Evolutionary conservation across 345 rosid species (phyloP).

Genomic region (Citrus trifoliata): DNA sequence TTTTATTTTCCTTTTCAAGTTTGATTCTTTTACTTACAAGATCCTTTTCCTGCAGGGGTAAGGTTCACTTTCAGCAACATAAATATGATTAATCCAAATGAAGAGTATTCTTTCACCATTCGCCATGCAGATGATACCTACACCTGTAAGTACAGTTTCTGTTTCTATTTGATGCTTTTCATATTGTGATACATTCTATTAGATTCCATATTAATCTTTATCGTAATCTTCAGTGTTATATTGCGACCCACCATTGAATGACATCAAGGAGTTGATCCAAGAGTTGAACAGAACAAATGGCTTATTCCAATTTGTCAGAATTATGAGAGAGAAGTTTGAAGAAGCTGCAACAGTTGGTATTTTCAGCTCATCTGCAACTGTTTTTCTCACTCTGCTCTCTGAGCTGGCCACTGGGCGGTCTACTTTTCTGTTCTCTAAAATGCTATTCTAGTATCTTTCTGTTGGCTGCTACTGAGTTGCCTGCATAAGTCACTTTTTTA

Average conservation of each 20-base stretch:
- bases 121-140: conserved; percentile 68
- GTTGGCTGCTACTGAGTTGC: not conserved
- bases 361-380: not conserved
- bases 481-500: not conserved
- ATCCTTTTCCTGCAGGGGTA: conserved; percentile 53
- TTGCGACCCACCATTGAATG: conserved; percentile 62
- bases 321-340: conserved; percentile 75
- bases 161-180: not conserved
- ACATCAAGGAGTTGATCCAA: conserved; percentile 53
- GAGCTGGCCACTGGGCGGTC: not conserved
- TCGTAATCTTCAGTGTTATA: conserved; percentile 59
- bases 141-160: conserved; percentile 44
- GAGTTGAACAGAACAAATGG: conserved; percentile 82
- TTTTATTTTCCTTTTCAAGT: conserved; percentile 4
- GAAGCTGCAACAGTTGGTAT: conserved; percentile 62
- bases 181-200: conserved; percentile 5
- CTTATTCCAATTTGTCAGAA: conserved; percentile 75
- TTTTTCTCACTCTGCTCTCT: conserved; percentile 3
- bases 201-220: conserved; percentile 10
- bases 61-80: conserved; percentile 71
- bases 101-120: conserved; percentile 56
- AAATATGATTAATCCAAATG: conserved; percentile 40
- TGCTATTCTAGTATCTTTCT: not conserved
- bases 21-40: conserved; percentile 9
- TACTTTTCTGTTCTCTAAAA: not conserved